Conservation (phyloP, 2,329 filamentous ascomycete genomes). For the Cladosporium sp. region DNA sequence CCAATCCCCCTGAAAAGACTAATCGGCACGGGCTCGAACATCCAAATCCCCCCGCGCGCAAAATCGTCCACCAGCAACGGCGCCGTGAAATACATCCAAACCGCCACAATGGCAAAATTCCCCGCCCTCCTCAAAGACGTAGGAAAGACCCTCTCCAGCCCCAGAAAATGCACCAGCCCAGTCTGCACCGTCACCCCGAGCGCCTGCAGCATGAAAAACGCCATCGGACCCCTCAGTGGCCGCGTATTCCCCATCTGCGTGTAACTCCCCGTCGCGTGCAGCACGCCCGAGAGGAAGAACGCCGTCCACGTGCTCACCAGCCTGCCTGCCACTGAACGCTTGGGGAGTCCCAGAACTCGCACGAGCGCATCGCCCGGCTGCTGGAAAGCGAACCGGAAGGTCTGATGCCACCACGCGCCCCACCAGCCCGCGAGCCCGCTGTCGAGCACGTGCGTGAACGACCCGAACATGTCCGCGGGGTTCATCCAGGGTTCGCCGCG, state of each 20-base stretch:
- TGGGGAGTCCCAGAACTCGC: constrained; percentile 26
- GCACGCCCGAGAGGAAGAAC: constrained; percentile 61
- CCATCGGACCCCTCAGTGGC: constrained; percentile 49
- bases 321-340: constrained; percentile 34
- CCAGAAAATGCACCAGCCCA: constrained; percentile 35
- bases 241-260: constrained; percentile 60
- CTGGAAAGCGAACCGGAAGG: constrained; percentile 70
- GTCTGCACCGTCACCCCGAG: constrained; percentile 61
- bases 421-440: constrained; percentile 76
- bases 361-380: constrained; percentile 53
- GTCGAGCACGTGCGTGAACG: constrained; percentile 54
- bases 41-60: constrained; percentile 67
- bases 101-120: constrained; percentile 60
- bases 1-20: constrained; percentile 66
- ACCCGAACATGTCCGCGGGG: constrained; percentile 51
- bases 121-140: constrained; percentile 44
- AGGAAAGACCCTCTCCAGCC: constrained; percentile 40
- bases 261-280: constrained; percentile 69
- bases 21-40: constrained; percentile 76
- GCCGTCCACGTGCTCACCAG: constrained; percentile 47
- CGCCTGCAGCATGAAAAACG: constrained; percentile 71
- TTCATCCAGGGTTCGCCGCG: constrained; percentile 60
- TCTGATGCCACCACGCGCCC: constrained; percentile 88
- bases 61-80: constrained; percentile 72
- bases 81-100: constrained; percentile 67